Conservation (phyloP, 2,329 filamentous ascomycete genomes). For the Pyrenophora tritici-repentis region DNA sequence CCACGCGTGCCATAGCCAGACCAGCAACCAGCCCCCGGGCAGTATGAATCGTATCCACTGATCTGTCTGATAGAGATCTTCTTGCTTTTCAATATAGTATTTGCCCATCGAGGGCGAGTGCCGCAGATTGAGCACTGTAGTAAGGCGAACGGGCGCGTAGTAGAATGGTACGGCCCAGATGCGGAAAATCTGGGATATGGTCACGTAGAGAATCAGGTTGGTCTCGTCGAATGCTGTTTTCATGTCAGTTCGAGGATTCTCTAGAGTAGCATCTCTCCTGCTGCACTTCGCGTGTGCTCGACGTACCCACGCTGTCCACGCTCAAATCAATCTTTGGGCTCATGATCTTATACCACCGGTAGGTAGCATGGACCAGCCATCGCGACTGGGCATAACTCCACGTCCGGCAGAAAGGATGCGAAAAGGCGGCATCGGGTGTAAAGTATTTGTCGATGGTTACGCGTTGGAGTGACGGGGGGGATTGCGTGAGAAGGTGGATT, state of each 20-base stretch:
- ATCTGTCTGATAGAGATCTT: conserved; percentile 80
- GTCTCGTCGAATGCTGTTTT: conserved; percentile 68
- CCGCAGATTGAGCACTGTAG: conserved; percentile 67
- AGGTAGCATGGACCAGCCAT: conserved; percentile 70
- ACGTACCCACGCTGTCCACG: conserved; percentile 64
- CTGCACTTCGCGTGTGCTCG: no score
- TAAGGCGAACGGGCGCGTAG: conserved; percentile 68
- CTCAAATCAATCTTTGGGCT: conserved; percentile 72
- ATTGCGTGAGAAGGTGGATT: conserved; percentile 71
- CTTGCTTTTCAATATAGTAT: conserved; percentile 76
- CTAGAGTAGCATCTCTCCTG: no score
- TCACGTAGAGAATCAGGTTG: conserved; percentile 72
- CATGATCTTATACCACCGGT: conserved; percentile 75
- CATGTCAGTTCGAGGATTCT: not conserved
- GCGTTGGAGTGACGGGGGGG: conserved; percentile 68
- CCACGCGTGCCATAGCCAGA: conserved; percentile 68
- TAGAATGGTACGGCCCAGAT: conserved; percentile 80
- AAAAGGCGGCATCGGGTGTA: conserved; percentile 71
- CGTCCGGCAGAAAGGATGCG: conserved; percentile 78
- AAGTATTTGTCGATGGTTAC: conserved; percentile 74
- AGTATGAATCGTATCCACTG: conserved; percentile 76
- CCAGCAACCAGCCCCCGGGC: conserved; percentile 60
- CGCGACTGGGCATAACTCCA: conserved; percentile 65
- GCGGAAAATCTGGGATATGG: conserved; percentile 74
- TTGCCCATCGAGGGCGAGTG: conserved; percentile 37